Evolutionary conservation across 805 yeast species (phyloP).

Genomic region (Wickerhamomyces queroliae): DNA sequence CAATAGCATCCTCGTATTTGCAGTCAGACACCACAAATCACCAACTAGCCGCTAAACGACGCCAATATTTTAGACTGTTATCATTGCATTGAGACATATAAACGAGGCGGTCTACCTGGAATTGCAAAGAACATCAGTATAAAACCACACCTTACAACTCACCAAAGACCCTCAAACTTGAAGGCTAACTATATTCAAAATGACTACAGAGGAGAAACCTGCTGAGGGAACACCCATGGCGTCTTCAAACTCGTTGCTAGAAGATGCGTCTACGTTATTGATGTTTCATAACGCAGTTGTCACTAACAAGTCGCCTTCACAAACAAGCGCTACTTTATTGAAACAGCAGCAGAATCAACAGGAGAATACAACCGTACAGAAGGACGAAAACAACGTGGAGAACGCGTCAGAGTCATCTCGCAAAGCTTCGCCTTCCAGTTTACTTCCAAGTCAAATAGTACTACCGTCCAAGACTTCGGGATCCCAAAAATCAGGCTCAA

Average conservation of each 20-base stretch:
- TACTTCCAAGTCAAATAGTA: neutral
- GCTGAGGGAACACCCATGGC: neutral
- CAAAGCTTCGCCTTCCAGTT: conserved; percentile 8
- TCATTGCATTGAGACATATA: no score
- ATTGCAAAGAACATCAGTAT: no score
- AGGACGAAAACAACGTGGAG: neutral
- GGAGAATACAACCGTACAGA: neutral
- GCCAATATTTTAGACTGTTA: no score
- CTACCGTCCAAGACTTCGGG: conserved; percentile 6
- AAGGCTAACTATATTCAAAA: no score
- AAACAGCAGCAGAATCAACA: no score
- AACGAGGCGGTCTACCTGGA: no score
- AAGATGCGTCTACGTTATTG: conserved; percentile 56
- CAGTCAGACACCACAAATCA: no score
- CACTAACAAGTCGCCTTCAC: conserved; percentile 15
- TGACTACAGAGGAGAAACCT: neutral
- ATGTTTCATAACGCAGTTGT: conserved; percentile 54
- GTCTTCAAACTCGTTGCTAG: conserved; percentile 28
- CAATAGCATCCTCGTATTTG: no score
- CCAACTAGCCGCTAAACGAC: no score
- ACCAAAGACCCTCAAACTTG: no score
- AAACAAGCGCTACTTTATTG: no score
- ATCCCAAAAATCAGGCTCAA: conserved; percentile 10
- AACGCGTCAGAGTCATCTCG: conserved; percentile 19
- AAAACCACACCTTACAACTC: no score